These are phyloP conservation scores for Discostella pseudostelligera DNA, from an alignment of 108 stramenopile species.

Conservation along the genomic window DNA sequence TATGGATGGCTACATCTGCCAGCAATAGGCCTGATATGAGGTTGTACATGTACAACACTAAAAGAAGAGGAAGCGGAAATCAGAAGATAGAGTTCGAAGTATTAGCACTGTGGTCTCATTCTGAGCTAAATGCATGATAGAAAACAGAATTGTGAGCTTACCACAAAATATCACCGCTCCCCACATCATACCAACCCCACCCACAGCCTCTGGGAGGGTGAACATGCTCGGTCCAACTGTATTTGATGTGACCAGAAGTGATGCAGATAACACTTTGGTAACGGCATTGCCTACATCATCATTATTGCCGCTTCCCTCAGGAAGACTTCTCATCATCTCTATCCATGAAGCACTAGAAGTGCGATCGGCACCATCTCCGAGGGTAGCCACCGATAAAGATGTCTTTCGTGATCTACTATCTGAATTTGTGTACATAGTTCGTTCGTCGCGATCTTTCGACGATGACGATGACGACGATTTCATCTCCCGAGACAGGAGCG, in stretches of 20 bases:
- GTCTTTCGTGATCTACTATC: constrained; percentile 2
- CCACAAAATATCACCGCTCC: constrained; percentile 53
- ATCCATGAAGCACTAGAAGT: constrained; percentile 3
- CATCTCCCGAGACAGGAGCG: no score
- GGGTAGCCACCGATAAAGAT: constrained; percentile 25
- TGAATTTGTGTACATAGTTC: neutral
- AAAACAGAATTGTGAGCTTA: constrained; percentile 1
- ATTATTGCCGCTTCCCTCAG: neutral
- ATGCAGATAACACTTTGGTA: constrained; percentile 45
- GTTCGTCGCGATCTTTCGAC: neutral
- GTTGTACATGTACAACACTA: constrained; percentile 58
- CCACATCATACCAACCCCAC: constrained; percentile 54
- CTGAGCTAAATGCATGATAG: neutral
- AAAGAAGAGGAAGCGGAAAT: neutral
- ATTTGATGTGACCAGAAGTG: constrained; percentile 70
- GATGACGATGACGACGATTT: neutral
- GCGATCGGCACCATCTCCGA: no score
- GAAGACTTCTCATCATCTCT: neutral
- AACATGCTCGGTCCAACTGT: constrained; percentile 76
- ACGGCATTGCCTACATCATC: no score
- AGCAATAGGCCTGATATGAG: constrained; percentile 70
- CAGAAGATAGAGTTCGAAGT: neutral
- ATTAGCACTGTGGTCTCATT: neutral
- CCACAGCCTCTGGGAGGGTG: constrained; percentile 61
- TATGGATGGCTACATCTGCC: constrained; percentile 73